Evolutionary conservation across 805 yeast species (phyloP).

Genomic region (Priceomyces medius): DNA sequence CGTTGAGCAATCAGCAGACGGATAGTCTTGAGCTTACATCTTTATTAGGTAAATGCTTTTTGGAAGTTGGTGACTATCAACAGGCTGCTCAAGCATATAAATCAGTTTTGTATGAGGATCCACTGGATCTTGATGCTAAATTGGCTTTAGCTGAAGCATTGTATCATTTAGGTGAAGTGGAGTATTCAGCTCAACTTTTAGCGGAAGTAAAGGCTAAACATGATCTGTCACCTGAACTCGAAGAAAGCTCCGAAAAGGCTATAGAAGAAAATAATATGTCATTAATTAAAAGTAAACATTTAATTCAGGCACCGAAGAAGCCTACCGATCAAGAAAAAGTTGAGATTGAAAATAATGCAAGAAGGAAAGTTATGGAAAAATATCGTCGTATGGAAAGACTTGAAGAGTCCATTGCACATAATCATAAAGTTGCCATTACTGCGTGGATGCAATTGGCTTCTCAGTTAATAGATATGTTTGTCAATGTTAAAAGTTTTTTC

Average conservation of each 20-base stretch:
- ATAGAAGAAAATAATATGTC: conserved; percentile 13
- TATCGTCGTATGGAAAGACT: conserved; percentile 55
- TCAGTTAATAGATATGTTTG: conserved; percentile 79
- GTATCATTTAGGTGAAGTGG: conserved; percentile 61
- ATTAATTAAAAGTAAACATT: conserved; percentile 14
- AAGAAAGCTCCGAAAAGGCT: not conserved
- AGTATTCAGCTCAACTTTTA: conserved; percentile 53
- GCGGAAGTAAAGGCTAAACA: conserved; percentile 46
- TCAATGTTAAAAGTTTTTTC: conserved; percentile 73
- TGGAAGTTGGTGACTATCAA: conserved; percentile 67
- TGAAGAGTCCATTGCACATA: conserved; percentile 28
- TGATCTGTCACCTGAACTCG: conserved; percentile 1
- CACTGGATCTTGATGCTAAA: conserved; percentile 68
- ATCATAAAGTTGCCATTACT: conserved; percentile 58
- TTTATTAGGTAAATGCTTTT: conserved; percentile 73
- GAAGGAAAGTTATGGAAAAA: conserved; percentile 55
- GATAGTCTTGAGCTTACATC: conserved; percentile 49
- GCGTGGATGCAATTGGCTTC: conserved; percentile 85
- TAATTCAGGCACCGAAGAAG: conserved; percentile 17
- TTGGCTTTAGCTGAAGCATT: conserved; percentile 80
- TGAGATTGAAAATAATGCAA: conserved; percentile 58
- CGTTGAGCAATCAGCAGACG: conserved; percentile 52
- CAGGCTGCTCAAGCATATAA: conserved; percentile 62
- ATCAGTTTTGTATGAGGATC: conserved; percentile 53
- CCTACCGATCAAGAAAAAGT: conserved; percentile 46